Evolutionary conservation across 78 protist genomes (phyloP).

Genomic region (Protostelium mycophagum): DNA sequence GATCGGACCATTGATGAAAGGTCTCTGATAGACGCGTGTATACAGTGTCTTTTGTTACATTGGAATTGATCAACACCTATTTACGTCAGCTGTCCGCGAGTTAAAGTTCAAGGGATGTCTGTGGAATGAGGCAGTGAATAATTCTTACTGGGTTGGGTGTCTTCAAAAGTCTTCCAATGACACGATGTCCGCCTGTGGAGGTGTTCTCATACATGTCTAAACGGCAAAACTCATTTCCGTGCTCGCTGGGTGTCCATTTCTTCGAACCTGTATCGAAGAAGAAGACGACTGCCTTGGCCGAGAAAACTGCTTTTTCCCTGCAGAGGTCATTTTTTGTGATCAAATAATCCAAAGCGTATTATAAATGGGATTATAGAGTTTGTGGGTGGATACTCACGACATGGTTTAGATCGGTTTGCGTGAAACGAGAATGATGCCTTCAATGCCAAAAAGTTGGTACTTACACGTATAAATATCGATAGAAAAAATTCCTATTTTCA

Average conservation of each 20-base stretch:
- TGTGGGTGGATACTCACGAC: too few relatives aligned
- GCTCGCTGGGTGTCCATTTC: neutral
- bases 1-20: slow-evolving; percentile 59
- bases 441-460: too few relatives aligned
- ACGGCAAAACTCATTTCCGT: neutral
- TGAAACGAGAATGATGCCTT: too few relatives aligned
- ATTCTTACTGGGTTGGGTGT: neutral
- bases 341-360: too few relatives aligned
- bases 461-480: too few relatives aligned
- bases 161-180: neutral
- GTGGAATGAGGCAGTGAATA: neutral
- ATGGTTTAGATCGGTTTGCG: too few relatives aligned
- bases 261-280: neutral
- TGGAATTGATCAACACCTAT: slow-evolving; percentile 38
- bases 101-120: too few relatives aligned
- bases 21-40: slow-evolving; percentile 41
- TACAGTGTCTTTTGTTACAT: slow-evolving; percentile 36
- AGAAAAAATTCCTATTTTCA: too few relatives aligned
- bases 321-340: too few relatives aligned
- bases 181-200: neutral
- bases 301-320: neutral
- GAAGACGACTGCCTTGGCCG: neutral
- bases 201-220: neutral
- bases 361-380: too few relatives aligned
- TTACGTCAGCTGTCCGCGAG: neutral